A percentile compares a stretch with the other conserved stretches of the same genome.
Evolutionary conservation across 208 protist genomes (phyloP).

Genomic region (Acanthamoeba triangularis): DNA sequence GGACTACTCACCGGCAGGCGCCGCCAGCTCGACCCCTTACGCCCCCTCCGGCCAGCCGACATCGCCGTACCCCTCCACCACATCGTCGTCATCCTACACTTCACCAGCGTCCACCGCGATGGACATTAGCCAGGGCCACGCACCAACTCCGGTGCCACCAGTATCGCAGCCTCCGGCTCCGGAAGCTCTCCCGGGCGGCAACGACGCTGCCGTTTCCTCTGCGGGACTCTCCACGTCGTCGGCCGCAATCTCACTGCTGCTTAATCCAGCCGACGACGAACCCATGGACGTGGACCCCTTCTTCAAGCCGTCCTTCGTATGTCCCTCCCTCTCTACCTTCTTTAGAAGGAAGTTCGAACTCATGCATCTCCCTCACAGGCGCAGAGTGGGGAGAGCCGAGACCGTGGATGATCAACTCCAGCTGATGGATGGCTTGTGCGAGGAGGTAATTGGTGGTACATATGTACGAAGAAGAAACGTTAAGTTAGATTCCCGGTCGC

Average conservation of each 20-base stretch:
- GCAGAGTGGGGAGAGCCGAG: no score
- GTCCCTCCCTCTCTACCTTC: background rate
- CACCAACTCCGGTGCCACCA: background rate
- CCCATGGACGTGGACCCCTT: constrained; percentile 45
- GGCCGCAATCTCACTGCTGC: constrained; percentile 17
- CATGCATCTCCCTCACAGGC: no score
- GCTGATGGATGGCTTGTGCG: no score
- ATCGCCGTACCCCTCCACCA: background rate
- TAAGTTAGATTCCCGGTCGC: no score
- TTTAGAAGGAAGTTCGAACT: no score
- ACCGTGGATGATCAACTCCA: no score
- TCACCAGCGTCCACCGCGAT: background rate
- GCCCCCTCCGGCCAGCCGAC: background rate
- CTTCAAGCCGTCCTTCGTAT: background rate
- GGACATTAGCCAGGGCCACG: background rate
- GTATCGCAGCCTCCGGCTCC: background rate
- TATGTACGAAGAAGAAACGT: no score
- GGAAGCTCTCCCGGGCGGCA: no score
- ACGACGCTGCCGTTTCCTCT: background rate
- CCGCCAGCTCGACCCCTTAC: background rate
- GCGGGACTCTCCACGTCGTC: background rate
- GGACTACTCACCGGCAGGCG: background rate
- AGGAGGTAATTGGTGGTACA: no score
- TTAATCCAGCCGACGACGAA: constrained; percentile 49
- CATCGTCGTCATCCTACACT: background rate